Base-by-base conservation (phyloP, 2,329 filamentous ascomycete species). In the Aspergillus costaricaensis region DNA sequence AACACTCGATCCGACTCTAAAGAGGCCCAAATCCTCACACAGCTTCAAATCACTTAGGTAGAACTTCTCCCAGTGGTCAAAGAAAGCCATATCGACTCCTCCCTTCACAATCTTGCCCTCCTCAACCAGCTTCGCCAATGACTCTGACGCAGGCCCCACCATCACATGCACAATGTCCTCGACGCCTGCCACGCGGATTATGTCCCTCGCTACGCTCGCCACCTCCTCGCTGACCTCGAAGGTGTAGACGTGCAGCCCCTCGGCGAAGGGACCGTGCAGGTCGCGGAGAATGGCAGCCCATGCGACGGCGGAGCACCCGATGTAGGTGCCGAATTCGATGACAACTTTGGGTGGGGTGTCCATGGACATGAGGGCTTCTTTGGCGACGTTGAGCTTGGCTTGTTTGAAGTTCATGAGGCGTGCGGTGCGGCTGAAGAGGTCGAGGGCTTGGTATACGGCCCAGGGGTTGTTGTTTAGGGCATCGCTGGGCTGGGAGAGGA, bases 251-350 rank as follows among this genome's bases (percentile, higher is more conserved):
- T 61, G 61, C 6, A 58, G n/a, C 10, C 63, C 63, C 30, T 71
- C 58, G 9, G 69, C 27, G 12, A 15, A 44, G 2, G 53, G 39
- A 23, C 65, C 65, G 39, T 66, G 61, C 8, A 75, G 62, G 7
- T 69, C 66, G 14, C 68, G 65, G 12, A 70, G 58, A 25, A 72
- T 70, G 5, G 67, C 66, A 19, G 62, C 65, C 62, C 63, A 77
- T 1, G 68, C 70, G 12, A 79, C 63, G 2, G 76, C 75, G 1
- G 75, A 77, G 53, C 69, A 72, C 30, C 76, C 75, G 8, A 77
- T 67, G 44, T 74, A 78, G 14, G 71, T 72, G 27, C 74, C 74
- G 19, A 77, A 72, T 59, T 77, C 75, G 30, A 79, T 63, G 15
- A 78, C 58, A 1, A 68, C 65, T 21, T 69, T 72, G 2, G 75